These are phyloP conservation scores for Globisporangium uncinulatum DNA, from an alignment of 352 stramenopile genomes.

Conservation along the genomic window DNA sequence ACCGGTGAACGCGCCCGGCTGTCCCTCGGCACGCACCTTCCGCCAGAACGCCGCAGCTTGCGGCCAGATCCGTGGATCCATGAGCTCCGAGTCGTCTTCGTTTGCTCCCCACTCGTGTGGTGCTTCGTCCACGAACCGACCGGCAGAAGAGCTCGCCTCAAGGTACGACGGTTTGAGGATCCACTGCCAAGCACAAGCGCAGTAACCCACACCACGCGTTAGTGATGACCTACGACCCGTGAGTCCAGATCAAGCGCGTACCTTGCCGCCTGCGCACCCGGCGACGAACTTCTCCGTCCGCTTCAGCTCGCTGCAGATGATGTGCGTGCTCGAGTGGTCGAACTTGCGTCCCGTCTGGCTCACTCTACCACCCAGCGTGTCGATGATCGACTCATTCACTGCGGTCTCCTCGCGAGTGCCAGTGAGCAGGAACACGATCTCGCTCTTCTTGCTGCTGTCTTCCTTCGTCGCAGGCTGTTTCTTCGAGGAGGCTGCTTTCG, in stretches of 20 bases:
- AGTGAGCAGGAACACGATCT: constrained; percentile 62
- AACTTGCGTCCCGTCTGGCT: constrained; percentile 63
- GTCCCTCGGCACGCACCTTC: constrained; percentile 31
- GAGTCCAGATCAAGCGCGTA: constrained; percentile 15
- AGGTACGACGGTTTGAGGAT: constrained; percentile 84
- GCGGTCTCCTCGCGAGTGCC: constrained; percentile 63
- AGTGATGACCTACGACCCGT: not conserved
- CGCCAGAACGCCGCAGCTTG: constrained; percentile 58
- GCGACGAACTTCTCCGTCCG: constrained; percentile 85
- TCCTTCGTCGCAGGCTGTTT: constrained; percentile 10
- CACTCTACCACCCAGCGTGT: constrained; percentile 50
- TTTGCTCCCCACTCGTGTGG: constrained; percentile 66
- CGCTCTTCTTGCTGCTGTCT: not conserved
- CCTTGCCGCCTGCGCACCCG: constrained; percentile 77
- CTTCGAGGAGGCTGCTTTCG: constrained; percentile 9
- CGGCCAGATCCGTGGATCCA: constrained; percentile 76
- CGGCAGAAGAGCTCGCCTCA: constrained; percentile 46
- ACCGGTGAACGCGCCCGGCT: constrained; percentile 52
- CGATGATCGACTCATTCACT: constrained; percentile 75
- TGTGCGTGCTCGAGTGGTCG: constrained; percentile 70
- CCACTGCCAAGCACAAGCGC: constrained; percentile 37
- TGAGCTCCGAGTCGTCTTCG: constrained; percentile 45
- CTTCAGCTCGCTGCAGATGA: constrained; percentile 85
- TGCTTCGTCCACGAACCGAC: constrained; percentile 68
- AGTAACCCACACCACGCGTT: not conserved